Base-by-base conservation (phyloP, 495 filamentous ascomycete genomes). In the Aspergillus bertholletiae region DNA sequence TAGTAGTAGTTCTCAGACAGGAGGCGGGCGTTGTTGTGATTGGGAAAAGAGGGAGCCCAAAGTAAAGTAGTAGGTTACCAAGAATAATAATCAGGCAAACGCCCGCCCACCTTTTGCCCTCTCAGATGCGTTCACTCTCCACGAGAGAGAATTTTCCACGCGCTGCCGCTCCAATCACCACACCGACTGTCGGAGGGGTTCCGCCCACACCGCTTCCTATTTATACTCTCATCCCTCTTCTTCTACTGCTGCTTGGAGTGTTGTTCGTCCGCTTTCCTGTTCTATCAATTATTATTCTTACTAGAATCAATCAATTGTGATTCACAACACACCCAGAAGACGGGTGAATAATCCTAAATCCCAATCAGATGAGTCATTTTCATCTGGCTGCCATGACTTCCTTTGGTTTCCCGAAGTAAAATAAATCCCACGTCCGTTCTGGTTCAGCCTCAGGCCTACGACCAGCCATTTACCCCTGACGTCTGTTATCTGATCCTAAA, bases 101-200 rank as follows among this genome's bases (percentile, higher is more conserved):
- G n/a, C 22, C 37, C 39, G 18, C 39, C 37, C 37, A 40, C 37
- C 17, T 26, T 49, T 56, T 13, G 5, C 18, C 28, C 20, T 49
- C 6, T 7, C 44, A 17, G 37, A 40, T 32, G 56, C 46, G 51
- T 43, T 53, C 41, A 50, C 40, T 50, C 49, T 24, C 27, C 15
- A n/a, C 12, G 22, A 28, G 44, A 45, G 55, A 58, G 52, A 58
- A 58, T 58, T 60, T 64, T 64, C 61, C 61, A 64, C 61, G 61
- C 57, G 54, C 60, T 62, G 34, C 43, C 40, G 47, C 39, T 53
- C 53, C 54, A 63, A 63, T 59, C 56, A 57, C 60, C 60, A 63
- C 60, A 59, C 56, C 60, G 48, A 51, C 53, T 53, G n/a, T 23
- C 23, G 32, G 49, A 53, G 58, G 58, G 51, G 49, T 47, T 49